Evolutionary conservation across 176 grass and related monocot species (phyloP).

Genomic region (Musa acuminata): DNA sequence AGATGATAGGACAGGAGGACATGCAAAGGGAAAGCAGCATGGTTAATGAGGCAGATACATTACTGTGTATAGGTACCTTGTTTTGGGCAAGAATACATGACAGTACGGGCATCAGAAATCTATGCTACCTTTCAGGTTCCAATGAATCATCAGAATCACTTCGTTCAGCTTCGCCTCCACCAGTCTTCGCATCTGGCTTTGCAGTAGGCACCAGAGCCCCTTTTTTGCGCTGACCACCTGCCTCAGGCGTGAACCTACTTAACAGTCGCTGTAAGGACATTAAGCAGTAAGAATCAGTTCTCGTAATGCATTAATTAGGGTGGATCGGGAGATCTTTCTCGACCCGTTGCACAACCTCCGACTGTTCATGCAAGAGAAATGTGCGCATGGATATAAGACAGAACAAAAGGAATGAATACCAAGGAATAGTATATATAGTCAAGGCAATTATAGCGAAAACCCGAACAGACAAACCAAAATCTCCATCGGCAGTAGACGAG

Average conservation of each 20-base stretch:
- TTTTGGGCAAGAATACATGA: too few relatives aligned
- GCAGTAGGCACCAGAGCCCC: slow-evolving; percentile 31
- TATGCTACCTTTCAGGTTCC: slow-evolving; percentile 34
- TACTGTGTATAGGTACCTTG: too few relatives aligned
- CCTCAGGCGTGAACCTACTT: slow-evolving; percentile 34
- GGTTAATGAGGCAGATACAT: too few relatives aligned
- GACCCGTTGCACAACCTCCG: slow-evolving; percentile 63
- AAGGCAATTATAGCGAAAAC: slow-evolving; percentile 27
- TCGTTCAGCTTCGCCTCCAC: slow-evolving; percentile 56
- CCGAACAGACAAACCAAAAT: too few relatives aligned
- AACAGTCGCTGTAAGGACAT: slow-evolving; percentile 24
- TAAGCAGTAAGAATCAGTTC: neutral
- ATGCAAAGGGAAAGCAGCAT: too few relatives aligned
- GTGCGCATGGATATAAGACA: neutral
- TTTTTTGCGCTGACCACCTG: slow-evolving; percentile 42
- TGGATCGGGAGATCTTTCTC: slow-evolving; percentile 49
- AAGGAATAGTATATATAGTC: neutral
- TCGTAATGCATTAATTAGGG: neutral
- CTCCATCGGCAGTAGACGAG: too few relatives aligned
- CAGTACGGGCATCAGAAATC: too few relatives aligned
- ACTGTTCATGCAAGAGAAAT: slow-evolving; percentile 32
- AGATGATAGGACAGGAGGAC: too few relatives aligned
- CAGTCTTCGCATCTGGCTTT: slow-evolving; percentile 33
- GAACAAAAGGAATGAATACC: neutral
- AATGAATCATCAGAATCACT: slow-evolving; percentile 70